phyloP scores from a whole-genome alignment of 345 rosid genomes.

The Hibiscus trionum region DNA sequence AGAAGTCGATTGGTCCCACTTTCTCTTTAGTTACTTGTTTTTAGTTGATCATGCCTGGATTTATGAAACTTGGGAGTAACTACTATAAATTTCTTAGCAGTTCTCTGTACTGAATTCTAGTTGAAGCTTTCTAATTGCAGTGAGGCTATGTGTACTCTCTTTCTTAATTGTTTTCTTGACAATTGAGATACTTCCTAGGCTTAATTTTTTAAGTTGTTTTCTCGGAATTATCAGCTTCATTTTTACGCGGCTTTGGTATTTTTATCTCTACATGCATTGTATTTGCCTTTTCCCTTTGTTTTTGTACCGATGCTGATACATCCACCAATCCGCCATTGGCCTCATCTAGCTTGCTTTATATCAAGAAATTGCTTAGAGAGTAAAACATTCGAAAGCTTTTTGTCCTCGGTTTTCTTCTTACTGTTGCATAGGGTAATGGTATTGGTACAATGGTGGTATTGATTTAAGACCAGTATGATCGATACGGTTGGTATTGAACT shows the following conservation, averaged over 20 bases:
- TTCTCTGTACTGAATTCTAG: not conserved
- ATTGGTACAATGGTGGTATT: too few species aligned
- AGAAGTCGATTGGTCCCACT: conserved; percentile 24
- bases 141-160: conserved; percentile 6
- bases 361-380: not conserved
- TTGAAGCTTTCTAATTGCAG: conserved; percentile 9
- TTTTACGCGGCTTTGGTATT: not conserved
- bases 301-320: not conserved
- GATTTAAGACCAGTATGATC: too few species aligned
- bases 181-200: conserved; percentile 11
- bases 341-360: not conserved
- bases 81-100: conserved; percentile 7
- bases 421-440: too few species aligned
- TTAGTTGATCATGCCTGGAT: conserved; percentile 13
- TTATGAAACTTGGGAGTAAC: conserved; percentile 15
- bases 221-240: not conserved
- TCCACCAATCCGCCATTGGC: not conserved
- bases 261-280: not conserved
- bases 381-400: not conserved
- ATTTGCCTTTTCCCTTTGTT: not conserved
- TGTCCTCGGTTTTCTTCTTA: too few species aligned
- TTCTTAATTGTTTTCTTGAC: conserved; percentile 13
- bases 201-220: conserved; percentile 3
- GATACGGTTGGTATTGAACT: too few species aligned
- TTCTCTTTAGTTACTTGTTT: not conserved